Percentiles rank a stretch among this genome's conserved stretches.
Conservation (phyloP, 73 alveolate genomes). For the Paramecium caudatum region DNA sequence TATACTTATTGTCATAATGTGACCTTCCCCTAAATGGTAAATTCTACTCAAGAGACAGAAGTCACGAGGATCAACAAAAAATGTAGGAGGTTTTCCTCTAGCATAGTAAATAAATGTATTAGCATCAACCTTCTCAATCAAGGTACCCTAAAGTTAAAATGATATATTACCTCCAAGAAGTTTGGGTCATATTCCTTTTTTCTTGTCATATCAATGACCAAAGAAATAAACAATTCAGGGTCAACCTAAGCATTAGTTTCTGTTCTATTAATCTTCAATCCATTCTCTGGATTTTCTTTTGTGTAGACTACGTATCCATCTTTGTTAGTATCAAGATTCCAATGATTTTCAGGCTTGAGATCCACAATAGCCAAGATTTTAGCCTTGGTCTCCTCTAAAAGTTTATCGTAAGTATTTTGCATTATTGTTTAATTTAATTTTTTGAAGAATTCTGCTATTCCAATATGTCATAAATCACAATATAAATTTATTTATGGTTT, state of each 20-base stretch:
- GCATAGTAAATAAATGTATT: slow-evolving; percentile 19
- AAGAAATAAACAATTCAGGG: neutral
- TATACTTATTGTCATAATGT: neutral
- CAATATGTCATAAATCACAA: too few species aligned
- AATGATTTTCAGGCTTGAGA: slow-evolving; percentile 34
- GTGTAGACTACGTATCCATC: slow-evolving; percentile 46
- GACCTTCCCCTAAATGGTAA: neutral
- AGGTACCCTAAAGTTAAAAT: slow-evolving; percentile 19
- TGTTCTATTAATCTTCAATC: slow-evolving; percentile 33
- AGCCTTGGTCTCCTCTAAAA: slow-evolving; percentile 19
- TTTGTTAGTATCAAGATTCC: slow-evolving; percentile 21
- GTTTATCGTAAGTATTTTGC: slow-evolving; percentile 14
- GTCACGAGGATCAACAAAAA: slow-evolving; percentile 51
- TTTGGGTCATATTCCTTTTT: slow-evolving; percentile 6
- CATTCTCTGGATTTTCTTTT: slow-evolving; percentile 53
- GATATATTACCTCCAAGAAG: neutral
- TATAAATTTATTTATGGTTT: too few species aligned
- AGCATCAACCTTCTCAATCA: neutral
- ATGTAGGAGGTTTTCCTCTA: slow-evolving; percentile 45
- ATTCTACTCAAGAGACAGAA: neutral
- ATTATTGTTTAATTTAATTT: neutral
- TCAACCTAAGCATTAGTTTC: slow-evolving; percentile 16
- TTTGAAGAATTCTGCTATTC: neutral
- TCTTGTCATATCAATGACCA: slow-evolving; percentile 6
- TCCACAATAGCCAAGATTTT: neutral